phyloP scores from a whole-genome alignment of 345 rosid species.

The Eucalyptus pauciflora region DNA sequence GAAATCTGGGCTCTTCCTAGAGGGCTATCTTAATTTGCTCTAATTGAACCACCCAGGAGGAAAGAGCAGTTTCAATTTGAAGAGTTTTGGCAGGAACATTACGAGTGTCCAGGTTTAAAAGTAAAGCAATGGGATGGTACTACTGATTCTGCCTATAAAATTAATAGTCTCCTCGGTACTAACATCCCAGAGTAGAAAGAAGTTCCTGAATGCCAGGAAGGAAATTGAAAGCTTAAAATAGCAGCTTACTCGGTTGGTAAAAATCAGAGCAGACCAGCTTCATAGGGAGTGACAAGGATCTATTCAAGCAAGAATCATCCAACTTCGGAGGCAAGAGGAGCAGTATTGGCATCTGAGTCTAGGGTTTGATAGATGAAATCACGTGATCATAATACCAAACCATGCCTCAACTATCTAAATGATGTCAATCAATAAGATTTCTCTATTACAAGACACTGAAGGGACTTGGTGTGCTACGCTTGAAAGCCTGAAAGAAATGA shows the following conservation, averaged over 20 bases:
- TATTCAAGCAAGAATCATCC: no score
- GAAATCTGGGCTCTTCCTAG: no score
- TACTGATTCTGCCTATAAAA: no score
- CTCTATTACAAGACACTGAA: neutral
- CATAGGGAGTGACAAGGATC: neutral
- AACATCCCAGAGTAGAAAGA: no score
- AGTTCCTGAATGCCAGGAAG: neutral
- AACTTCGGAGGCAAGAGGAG: no score
- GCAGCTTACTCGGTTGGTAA: neutral
- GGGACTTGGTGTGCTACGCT: neutral
- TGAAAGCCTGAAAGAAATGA: neutral
- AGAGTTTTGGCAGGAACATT: neutral
- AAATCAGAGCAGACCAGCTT: neutral
- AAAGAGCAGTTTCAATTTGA: neutral
- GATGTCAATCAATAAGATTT: neutral
- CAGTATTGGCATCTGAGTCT: no score
- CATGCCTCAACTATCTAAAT: fast-evolving
- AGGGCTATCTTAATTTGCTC: neutral
- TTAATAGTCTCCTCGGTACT: no score
- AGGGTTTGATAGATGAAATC: no score
- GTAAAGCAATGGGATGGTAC: fast-evolving
- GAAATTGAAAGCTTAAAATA: no score
- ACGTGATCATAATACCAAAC: no score
- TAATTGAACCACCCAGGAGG: neutral
- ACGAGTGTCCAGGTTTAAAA: neutral